Evolutionary conservation across 257 asterid species (phyloP).

Genomic region (Nicotiana undulata): DNA sequence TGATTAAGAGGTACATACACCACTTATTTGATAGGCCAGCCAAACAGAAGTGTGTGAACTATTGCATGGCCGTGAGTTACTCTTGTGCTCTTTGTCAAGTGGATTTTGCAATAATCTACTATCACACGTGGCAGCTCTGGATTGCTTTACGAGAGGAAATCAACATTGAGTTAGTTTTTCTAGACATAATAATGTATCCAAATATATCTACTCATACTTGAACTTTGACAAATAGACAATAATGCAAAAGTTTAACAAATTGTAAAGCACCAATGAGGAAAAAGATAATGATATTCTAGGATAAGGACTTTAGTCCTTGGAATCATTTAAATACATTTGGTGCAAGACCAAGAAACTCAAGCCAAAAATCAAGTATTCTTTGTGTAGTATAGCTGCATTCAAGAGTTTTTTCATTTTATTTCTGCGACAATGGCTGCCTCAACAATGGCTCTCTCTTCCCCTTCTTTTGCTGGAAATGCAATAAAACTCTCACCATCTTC

Average conservation of each 20-base stretch:
- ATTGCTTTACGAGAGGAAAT: neutral
- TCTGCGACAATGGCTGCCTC: conserved; percentile 34
- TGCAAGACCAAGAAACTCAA: neutral
- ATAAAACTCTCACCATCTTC: conserved; percentile 31
- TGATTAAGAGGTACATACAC: neutral
- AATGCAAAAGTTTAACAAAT: neutral
- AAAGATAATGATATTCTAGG: neutral
- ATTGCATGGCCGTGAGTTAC: neutral
- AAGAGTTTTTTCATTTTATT: neutral
- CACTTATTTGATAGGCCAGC: neutral
- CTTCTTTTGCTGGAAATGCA: conserved; percentile 39
- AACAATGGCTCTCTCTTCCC: conserved; percentile 53
- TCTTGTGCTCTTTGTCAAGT: neutral
- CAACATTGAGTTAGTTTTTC: neutral
- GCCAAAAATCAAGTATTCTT: neutral
- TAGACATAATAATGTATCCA: neutral
- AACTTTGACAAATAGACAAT: neutral
- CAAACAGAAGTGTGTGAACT: no score
- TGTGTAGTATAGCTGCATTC: neutral
- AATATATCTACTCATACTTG: no score
- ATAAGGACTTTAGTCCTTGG: neutral
- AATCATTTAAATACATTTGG: neutral
- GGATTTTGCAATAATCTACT: neutral
- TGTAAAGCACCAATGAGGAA: neutral
- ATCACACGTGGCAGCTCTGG: neutral